Conservation (phyloP, 345 rosid genomes). For the Lumnitzera racemosa region DNA sequence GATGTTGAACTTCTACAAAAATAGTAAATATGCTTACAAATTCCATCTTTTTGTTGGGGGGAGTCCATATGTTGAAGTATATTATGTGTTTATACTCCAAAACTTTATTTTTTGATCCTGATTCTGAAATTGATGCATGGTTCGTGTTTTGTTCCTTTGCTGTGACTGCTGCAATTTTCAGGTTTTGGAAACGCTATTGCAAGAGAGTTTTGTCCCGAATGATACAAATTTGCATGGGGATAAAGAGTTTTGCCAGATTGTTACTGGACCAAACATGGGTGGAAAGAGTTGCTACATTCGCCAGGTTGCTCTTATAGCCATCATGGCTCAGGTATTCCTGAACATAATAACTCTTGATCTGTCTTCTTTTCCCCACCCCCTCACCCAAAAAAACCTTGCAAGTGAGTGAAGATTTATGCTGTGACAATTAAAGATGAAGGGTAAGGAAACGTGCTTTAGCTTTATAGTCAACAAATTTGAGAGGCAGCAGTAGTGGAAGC, state of each 20-base stretch:
- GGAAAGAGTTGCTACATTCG: constrained; percentile 98
- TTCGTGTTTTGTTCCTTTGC: neutral
- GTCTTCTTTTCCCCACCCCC: neutral
- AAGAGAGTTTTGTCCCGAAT: constrained; percentile 79
- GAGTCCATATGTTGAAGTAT: neutral
- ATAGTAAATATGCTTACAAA: neutral
- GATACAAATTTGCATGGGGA: constrained; percentile 65
- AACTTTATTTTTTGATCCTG: neutral
- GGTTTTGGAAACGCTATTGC: constrained; percentile 78
- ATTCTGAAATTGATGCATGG: neutral
- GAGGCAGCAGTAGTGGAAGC: too few species aligned
- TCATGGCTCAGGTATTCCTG: constrained; percentile 89
- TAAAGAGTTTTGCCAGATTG: constrained; percentile 72
- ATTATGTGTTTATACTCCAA: neutral
- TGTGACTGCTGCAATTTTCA: constrained; percentile 17
- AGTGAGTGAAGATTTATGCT: too few species aligned
- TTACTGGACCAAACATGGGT: constrained; percentile 98
- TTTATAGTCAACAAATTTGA: too few species aligned
- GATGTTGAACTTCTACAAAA: too few species aligned
- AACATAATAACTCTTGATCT: neutral
- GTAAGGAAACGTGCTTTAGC: too few species aligned
- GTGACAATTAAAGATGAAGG: too few species aligned
- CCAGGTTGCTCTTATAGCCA: constrained; percentile 79
- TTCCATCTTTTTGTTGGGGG: neutral
- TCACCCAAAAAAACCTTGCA: too few species aligned